Conservation (phyloP, 345 rosid species). For the Mercurialis annua region DNA sequence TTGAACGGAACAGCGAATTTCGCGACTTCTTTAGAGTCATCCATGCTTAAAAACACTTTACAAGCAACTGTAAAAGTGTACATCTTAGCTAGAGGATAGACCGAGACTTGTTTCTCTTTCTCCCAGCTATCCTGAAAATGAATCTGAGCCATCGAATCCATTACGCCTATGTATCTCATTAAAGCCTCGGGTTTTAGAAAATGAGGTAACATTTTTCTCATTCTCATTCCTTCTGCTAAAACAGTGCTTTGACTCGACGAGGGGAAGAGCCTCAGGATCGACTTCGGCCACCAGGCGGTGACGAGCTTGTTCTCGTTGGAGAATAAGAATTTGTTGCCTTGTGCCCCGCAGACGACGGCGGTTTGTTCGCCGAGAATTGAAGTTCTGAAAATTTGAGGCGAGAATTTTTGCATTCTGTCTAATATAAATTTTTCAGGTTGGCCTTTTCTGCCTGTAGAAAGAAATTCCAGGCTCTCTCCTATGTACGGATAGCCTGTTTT, state of each 20-base stretch:
- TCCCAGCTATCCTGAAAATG: constrained; percentile 22
- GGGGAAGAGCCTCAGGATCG: constrained; percentile 20
- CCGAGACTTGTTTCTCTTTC: constrained; percentile 10
- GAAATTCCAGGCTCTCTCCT: constrained; percentile 21
- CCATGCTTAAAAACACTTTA: constrained; percentile 21
- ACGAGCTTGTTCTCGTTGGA: constrained; percentile 24
- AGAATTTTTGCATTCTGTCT: constrained; percentile 16
- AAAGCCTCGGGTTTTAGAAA: constrained; percentile 26
- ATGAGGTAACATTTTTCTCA: constrained; percentile 11
- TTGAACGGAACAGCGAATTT: constrained; percentile 18
- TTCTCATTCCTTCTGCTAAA: constrained; percentile 7
- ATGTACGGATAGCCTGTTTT: constrained; percentile 16
- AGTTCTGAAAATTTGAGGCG: constrained; percentile 22
- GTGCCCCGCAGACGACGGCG: constrained; percentile 9
- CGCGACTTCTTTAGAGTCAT: constrained; percentile 6
- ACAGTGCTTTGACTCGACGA: constrained; percentile 7
- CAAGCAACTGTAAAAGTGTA: constrained; percentile 23
- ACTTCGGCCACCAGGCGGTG: constrained; percentile 21
- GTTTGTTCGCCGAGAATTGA: constrained; percentile 14
- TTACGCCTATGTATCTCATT: constrained; percentile 12
- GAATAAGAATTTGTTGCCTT: constrained; percentile 29
- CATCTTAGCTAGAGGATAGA: constrained; percentile 20
- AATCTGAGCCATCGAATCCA: constrained; percentile 18
- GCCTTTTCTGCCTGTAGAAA: constrained; percentile 16
- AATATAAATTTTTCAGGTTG: constrained; percentile 21